Evolutionary conservation across 345 rosid species (phyloP).

Genomic region (Adansonia digitata): DNA sequence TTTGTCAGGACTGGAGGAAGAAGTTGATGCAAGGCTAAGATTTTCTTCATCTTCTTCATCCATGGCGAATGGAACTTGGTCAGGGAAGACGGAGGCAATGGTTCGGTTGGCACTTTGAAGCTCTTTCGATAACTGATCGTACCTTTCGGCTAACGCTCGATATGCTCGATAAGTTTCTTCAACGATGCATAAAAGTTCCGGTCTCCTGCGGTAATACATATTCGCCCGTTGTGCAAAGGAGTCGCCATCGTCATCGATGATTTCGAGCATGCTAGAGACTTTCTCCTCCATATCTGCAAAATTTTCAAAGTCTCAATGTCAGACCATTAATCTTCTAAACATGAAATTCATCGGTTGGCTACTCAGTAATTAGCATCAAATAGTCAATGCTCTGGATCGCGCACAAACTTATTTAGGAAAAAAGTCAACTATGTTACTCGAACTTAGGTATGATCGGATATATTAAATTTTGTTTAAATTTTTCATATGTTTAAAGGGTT

Average conservation of each 20-base stretch:
- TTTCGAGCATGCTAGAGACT: slow-evolving; percentile 42
- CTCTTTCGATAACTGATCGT: slow-evolving; percentile 58
- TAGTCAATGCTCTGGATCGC: background rate
- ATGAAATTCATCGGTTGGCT: background rate
- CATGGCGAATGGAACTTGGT: slow-evolving; percentile 48
- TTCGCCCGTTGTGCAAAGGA: slow-evolving; percentile 67
- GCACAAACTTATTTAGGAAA: background rate
- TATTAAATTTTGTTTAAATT: too few species aligned
- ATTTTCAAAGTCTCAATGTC: background rate
- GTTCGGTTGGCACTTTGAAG: slow-evolving; percentile 72
- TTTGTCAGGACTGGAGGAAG: background rate
- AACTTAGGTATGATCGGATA: too few species aligned
- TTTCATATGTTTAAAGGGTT: too few species aligned
- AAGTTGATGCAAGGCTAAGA: slow-evolving; percentile 5
- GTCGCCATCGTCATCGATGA: slow-evolving; percentile 71
- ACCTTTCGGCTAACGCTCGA: slow-evolving; percentile 73
- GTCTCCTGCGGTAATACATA: slow-evolving; percentile 71
- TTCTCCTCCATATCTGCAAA: slow-evolving; percentile 75
- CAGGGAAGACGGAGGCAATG: slow-evolving; percentile 69
- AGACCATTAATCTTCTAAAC: background rate
- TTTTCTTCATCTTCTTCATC: slow-evolving; percentile 49
- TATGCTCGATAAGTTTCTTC: slow-evolving; percentile 64
- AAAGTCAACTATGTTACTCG: too few species aligned
- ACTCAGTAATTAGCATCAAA: too few species aligned
- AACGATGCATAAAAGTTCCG: slow-evolving; percentile 61